A percentile compares a stretch with the other conserved stretches of the same genome.
Conservation (phyloP, 2,329 filamentous ascomycete species). For the Phialemoniopsis sp. region DNA sequence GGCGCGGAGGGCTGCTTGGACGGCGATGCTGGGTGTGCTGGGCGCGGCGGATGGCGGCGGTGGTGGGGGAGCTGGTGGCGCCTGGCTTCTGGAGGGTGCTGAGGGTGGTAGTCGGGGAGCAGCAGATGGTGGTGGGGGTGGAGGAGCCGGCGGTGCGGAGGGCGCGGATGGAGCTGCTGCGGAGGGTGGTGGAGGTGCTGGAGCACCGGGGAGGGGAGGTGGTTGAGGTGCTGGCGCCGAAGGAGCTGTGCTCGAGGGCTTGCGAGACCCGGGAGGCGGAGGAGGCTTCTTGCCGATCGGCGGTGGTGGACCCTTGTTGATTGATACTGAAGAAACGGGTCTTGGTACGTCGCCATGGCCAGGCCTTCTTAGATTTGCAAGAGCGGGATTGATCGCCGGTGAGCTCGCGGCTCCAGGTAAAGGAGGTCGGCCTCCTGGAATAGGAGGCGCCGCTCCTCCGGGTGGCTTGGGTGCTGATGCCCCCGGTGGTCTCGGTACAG, state of each 20-base stretch:
- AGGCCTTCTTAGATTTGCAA: conserved; percentile 58
- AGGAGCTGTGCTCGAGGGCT: conserved; percentile 42
- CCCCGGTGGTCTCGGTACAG: conserved; percentile 48
- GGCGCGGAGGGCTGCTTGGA: conserved; percentile 33
- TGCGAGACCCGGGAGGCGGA: conserved; percentile 55
- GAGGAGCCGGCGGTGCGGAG: conserved; percentile 37
- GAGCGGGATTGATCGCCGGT: conserved; percentile 44
- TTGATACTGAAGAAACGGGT: conserved; percentile 56
- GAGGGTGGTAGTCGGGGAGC: conserved; percentile 38
- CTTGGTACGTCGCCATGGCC: conserved; percentile 44
- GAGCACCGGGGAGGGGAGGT: conserved; percentile 21
- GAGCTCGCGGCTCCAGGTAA: conserved; percentile 42
- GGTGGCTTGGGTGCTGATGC: conserved; percentile 57
- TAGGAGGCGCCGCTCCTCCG: conserved; percentile 50
- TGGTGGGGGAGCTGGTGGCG: conserved; percentile 27
- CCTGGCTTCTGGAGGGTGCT: conserved; percentile 11
- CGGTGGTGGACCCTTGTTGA: conserved; percentile 67
- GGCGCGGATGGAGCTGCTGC: conserved; percentile 35
- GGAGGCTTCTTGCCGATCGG: conserved; percentile 74
- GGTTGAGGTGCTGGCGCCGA: conserved; percentile 27
- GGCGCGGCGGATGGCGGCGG: conserved; percentile 23
- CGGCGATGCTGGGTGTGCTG: conserved; percentile 26
- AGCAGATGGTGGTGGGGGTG: conserved; percentile 36
- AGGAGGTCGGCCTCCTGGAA: conserved; percentile 51
- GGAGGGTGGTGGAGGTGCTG: conserved; percentile 30